Percentiles rank a stretch among this genome's conserved stretches.
phyloP scores from a whole-genome alignment of 1,139 yeast genomes.

The Sugiyamaella xylanicola region DNA sequence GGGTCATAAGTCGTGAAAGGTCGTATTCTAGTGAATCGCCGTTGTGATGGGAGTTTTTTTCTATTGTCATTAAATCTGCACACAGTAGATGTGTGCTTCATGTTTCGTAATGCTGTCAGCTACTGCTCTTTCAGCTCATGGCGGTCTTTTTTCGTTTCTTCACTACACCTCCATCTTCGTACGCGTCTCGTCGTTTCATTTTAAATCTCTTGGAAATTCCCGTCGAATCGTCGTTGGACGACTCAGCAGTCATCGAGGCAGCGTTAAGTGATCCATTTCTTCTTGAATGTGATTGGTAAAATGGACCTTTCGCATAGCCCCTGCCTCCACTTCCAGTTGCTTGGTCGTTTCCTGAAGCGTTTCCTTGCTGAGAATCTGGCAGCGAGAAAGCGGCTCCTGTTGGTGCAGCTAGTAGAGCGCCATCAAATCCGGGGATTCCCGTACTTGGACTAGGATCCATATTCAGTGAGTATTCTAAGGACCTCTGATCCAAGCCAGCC shows the following conservation, averaged over 20 bases:
- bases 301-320: conserved; percentile 19
- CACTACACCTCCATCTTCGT: conserved; percentile 20
- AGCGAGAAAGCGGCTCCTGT: conserved; percentile 51
- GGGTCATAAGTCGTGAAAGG: background rate
- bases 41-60: background rate
- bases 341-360: conserved; percentile 37
- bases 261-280: conserved; percentile 20
- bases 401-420: conserved; percentile 55
- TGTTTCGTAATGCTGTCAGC: background rate
- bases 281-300: conserved; percentile 18
- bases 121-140: background rate
- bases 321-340: conserved; percentile 16
- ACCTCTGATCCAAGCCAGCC: conserved; percentile 47
- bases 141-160: conserved; percentile 20
- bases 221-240: conserved; percentile 32
- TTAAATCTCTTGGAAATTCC: conserved; percentile 24
- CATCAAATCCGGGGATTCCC: conserved; percentile 80
- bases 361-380: conserved; percentile 48
- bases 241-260: conserved; percentile 28
- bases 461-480: conserved; percentile 55
- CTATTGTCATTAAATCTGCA: conserved; percentile 1
- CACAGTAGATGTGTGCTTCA: background rate
- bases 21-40: background rate
- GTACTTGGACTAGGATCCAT: conserved; percentile 69
- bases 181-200: conserved; percentile 27